Evolutionary conservation across 257 asterid genomes (phyloP), one percentile per base, ranked within the genome.

Genomic region (Coffea canephora): DNA sequence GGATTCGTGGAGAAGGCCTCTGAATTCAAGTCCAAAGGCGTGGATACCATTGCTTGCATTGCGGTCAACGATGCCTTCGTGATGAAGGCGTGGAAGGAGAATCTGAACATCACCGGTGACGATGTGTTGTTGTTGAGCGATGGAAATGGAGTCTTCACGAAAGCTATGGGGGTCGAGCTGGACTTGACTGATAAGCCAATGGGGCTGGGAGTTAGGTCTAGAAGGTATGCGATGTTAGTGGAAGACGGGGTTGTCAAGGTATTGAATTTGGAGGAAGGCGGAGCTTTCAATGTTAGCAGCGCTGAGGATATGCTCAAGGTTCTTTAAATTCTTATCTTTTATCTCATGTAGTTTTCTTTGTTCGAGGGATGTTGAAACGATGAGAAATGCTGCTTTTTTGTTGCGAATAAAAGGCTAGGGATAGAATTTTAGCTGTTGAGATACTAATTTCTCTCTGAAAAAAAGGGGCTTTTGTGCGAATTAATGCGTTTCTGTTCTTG

Each of bases 41-140:
- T 95, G 8, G 98, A 95, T 52, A 84, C 94, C 16, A 93, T 96
- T 52, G 99, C 92, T 23, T 96, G 99, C 77, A 70, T 96, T n/a
- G 91, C 99, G 66, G 98, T 96, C 41, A 96, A 96, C 80, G 99
- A 96, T 61, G 97, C 96, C 0, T 92, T 96, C 86, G 98, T 94
- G 76, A 92, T 96, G 98, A 92, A 96, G 92, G 96, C 95, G 65
- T 96, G 99, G 99, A 94, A 90, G 93, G 86, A 85, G 91, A 80
- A 92, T 82, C 52, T 91, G 89, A 82, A 84, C 36, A 76, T 96
- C 3, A 86, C 86, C 27, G 65, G 27, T 1, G 97, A 91, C 39
- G 98, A 91, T 57, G 93, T 96, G 27, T 27, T 94, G 94, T 43
- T 96, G 85, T 74, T 96, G 87, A 96, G 99, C 70, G 98, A 96